A percentile compares a stretch with the other conserved stretches of the same genome.
These are phyloP conservation scores for Picea sitchensis DNA, from an alignment of 75 land plant species.

Conservation along the genomic window DNA sequence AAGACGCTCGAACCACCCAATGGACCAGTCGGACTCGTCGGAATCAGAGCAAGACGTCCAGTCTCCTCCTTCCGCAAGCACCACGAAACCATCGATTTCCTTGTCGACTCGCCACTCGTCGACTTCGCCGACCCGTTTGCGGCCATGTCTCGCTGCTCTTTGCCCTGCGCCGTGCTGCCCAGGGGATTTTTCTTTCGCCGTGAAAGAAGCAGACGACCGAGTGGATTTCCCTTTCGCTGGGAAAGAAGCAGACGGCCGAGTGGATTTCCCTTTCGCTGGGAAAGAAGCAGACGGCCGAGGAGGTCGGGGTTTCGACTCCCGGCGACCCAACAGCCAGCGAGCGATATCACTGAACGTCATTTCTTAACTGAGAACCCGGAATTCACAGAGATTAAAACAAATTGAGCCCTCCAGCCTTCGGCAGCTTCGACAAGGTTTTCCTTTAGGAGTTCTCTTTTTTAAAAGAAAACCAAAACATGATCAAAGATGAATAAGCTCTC, in stretches of 20 bases:
- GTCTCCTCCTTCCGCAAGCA: slow-evolving; percentile 16
- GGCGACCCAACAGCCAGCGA: not conserved
- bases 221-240: too few relatives aligned
- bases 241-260: too few relatives aligned
- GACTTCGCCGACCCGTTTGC: not conserved
- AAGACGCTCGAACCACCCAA: slow-evolving; percentile 33
- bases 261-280: not conserved
- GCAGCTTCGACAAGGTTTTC: not conserved
- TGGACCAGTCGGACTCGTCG: slow-evolving; percentile 27
- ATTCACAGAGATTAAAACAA: not conserved
- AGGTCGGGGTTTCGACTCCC: not conserved
- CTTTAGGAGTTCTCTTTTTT: not conserved
- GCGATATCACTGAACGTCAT: not conserved
- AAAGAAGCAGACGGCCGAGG: not conserved
- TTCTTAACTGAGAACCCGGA: not conserved
- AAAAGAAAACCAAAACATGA: not conserved
- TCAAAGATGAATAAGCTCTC: too few relatives aligned
- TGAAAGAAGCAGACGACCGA: too few relatives aligned
- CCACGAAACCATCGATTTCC: slow-evolving; percentile 25
- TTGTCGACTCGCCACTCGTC: not conserved
- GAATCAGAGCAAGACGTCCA: slow-evolving; percentile 24
- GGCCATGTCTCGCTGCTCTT: not conserved
- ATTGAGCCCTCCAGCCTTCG: not conserved
- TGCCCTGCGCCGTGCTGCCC: not conserved
- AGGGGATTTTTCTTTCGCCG: too few relatives aligned